Evolutionary conservation across 2,329 filamentous ascomycete species (phyloP).

Genomic region (Aspergillus pseudonomiae): DNA sequence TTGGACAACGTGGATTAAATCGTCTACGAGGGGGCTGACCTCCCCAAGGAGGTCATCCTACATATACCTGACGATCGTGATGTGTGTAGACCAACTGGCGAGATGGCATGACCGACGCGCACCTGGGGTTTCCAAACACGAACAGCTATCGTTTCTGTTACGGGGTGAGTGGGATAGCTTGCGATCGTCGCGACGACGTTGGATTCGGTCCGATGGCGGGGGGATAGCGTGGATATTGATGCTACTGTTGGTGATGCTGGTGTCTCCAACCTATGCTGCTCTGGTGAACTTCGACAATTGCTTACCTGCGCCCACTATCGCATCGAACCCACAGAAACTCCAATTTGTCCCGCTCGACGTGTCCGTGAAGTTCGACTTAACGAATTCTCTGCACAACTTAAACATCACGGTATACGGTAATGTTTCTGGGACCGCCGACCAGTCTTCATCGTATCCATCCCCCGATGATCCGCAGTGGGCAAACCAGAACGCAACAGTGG

Average conservation of each 20-base stretch:
- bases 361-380: conserved; percentile 71
- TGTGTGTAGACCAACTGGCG: conserved; percentile 33
- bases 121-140: conserved; percentile 9
- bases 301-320: conserved; percentile 62
- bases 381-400: conserved; percentile 64
- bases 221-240: conserved; percentile 22
- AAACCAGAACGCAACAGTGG: conserved; percentile 62
- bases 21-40: conserved; percentile 42
- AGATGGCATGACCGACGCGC: conserved; percentile 22
- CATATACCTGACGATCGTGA: conserved; percentile 32
- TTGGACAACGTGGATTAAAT: conserved; percentile 42
- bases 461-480: conserved; percentile 63
- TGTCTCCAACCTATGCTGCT: conserved; percentile 61
- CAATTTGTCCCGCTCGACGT: conserved; percentile 80
- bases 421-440: conserved; percentile 71
- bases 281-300: conserved; percentile 84
- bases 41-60: conserved; percentile 45
- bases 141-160: conserved; percentile 16
- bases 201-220: conserved; percentile 13
- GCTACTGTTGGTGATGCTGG: conserved; percentile 25
- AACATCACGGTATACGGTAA: conserved; percentile 87
- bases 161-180: conserved; percentile 26
- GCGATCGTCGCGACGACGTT: conserved; percentile 23
- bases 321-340: conserved; percentile 63
- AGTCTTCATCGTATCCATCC: conserved; percentile 59